Evolutionary conservation across 2,329 filamentous ascomycete species (phyloP), one percentile per base, ranked within the genome.

Genomic region (Hymenotorrendiella dingleyae): DNA sequence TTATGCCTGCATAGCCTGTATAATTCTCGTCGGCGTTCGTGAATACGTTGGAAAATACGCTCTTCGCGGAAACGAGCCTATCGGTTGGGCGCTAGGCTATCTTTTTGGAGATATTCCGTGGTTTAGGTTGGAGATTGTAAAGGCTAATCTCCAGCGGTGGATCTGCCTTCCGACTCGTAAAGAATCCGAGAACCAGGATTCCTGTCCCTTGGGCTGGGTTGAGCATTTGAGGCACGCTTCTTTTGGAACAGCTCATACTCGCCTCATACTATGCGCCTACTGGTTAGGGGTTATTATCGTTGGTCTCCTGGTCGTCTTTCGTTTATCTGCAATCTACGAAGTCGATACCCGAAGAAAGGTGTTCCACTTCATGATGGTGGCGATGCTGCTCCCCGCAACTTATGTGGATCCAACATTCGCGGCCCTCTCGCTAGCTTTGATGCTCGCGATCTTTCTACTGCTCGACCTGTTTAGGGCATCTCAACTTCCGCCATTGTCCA

Each of bases 341-440:
- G 91, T 98, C 35, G 93, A 98, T 65, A 98, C 93, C 1, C 79
- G 93, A 37, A 81, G 93, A 38, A 98, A 98, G 64, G 86, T 97
- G 19, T 98, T 98, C 63, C 93, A 98, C 64, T 94, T 94, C 54
- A 95, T 91, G 75, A 97, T 97, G 85, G 91, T 97, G 6, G 80
- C 81, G 43, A 96, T 98, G 87, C 82, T 98, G 43, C 73, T 97
- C 2, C 90, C 93, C 0, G 80, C 86, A 1, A 86, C 84, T 2
- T 96, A 81, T 60, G 68, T 97, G 50, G 93, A 98, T 62, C 91
- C 93, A 1, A 73, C 82, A 29, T 97, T 87, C 63, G 81, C 82
- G 37, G 79, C 85, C 1, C 70, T 98, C 10, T 87, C 89, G 0
- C 72, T 97, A n/a, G 73, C 75, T 0, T 68, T 96, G 23, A 79